Percentiles rank a stretch among this genome's conserved stretches.
These are phyloP conservation scores for Endocalyx cinctus DNA, from an alignment of 2,329 filamentous ascomycete genomes.

Conservation along the genomic window DNA sequence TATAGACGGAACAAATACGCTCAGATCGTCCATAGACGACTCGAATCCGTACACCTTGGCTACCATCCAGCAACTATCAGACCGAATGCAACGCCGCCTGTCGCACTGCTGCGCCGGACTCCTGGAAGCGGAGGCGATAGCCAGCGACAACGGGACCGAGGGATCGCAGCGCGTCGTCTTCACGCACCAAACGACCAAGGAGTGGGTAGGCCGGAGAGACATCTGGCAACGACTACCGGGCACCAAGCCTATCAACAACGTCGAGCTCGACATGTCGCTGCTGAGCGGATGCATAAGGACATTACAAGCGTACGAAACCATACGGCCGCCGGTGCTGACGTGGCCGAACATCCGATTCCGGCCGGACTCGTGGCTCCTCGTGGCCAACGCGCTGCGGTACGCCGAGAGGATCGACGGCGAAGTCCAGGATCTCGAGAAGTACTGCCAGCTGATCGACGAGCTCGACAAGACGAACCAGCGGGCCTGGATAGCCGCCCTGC, in stretches of 20 bases:
- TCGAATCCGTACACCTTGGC: constrained; percentile 13
- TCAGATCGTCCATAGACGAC: constrained; percentile 18
- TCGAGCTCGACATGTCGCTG: constrained; percentile 23
- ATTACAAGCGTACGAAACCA: constrained; percentile 20
- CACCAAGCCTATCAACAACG: constrained; percentile 11
- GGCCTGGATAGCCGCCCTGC: constrained; percentile 21
- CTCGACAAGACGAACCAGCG: constrained; percentile 23
- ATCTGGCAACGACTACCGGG: constrained; percentile 23
- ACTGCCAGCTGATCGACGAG: constrained; percentile 24
- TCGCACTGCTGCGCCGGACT: constrained; percentile 21
- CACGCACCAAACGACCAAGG: constrained; percentile 28
- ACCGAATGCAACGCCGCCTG: constrained; percentile 22
- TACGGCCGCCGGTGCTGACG: constrained; percentile 22
- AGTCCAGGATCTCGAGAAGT: constrained; percentile 15
- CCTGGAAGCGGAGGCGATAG: constrained; percentile 20
- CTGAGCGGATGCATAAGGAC: constrained; percentile 26
- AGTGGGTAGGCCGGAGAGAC: constrained; percentile 25
- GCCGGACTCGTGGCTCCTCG: constrained; percentile 26
- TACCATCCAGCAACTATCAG: constrained; percentile 17
- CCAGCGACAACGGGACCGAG: constrained; percentile 14
- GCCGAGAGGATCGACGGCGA: constrained; percentile 23
- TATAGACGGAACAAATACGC: no score
- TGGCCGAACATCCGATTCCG: constrained; percentile 27
- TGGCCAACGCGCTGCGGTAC: constrained; percentile 26
- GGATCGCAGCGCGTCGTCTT: constrained; percentile 24